Percentiles rank a stretch among this genome's conserved stretches.
These are phyloP conservation scores for Hyaloscypha variabilis DNA, from an alignment of 495 filamentous ascomycete species.

Conservation along the genomic window DNA sequence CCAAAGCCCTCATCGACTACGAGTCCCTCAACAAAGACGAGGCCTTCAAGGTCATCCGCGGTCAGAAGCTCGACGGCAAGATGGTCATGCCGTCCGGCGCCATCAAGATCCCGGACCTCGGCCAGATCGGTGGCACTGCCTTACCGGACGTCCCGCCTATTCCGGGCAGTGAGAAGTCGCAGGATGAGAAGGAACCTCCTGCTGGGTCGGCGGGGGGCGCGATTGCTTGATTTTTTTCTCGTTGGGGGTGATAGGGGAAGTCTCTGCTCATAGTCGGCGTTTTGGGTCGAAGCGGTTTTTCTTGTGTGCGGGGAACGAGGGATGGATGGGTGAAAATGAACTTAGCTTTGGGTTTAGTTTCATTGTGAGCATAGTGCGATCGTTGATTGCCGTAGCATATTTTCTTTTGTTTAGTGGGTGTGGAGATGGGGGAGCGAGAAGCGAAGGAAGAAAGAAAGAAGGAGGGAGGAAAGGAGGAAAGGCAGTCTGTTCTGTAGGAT, in stretches of 20 bases:
- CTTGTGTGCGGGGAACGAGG: not conserved
- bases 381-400: slow-evolving; percentile 2
- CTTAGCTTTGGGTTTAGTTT: too few relatives aligned
- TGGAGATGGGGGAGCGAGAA: not conserved
- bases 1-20: slow-evolving; percentile 89
- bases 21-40: slow-evolving; percentile 88
- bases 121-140: not conserved
- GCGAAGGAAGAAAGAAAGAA: not conserved
- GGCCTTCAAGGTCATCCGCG: slow-evolving; percentile 82
- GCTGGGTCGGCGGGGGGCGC: slow-evolving; percentile 7
- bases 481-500: slow-evolving; percentile 11
- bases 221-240: slow-evolving; percentile 11
- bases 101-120: slow-evolving; percentile 41
- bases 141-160: slow-evolving; percentile 7
- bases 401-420: slow-evolving; percentile 10
- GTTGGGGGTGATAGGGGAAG: not conserved
- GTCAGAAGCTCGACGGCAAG: slow-evolving; percentile 72
- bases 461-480: not conserved
- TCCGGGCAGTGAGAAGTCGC: slow-evolving; percentile 19
- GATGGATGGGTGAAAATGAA: slow-evolving; percentile 2
- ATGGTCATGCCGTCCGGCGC: slow-evolving; percentile 48
- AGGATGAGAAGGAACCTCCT: slow-evolving; percentile 21
- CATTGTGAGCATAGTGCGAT: not conserved
- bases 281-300: not conserved
- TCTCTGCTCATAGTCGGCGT: slow-evolving; percentile 19